Evolutionary conservation across 768 basidiomycete genomes (phyloP), one percentile per base, ranked within the genome.

Genomic region (Cystofilobasidium ferigula): DNA sequence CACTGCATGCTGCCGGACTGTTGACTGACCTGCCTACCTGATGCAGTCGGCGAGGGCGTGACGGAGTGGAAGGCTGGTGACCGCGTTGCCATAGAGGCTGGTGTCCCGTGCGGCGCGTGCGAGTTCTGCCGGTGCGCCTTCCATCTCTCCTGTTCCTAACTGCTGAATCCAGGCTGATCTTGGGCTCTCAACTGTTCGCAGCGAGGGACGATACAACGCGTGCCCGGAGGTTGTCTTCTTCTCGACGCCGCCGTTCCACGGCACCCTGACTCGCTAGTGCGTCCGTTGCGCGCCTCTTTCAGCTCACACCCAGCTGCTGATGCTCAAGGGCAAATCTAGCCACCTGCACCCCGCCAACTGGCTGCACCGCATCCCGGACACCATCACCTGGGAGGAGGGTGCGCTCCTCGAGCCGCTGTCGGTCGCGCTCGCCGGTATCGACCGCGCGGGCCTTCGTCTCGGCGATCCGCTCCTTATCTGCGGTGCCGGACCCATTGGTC

Each of bases 241-340:
- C 71, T 76, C 75, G 22, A 77, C 76, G 1, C 76, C 77, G 3
- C 77, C 77, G n/a, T 77, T 75, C 70, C 77, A 77, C 68, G 78
- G 76, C 32, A 74, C 74, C 35, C 65, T 77, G 20, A 75, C 75
- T 14, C 71, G 76, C 34, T 78, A 67, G 51, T 54, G 51, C 51
- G 51, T 28, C 51, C 18, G 13, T n/a, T n/a, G n/a, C n/a, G n/a
- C n/a, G n/a, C n/a, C n/a, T n/a, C n/a, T n/a, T n/a, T n/a, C n/a
- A n/a, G n/a, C n/a, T n/a, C n/a, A n/a, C n/a, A n/a, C n/a, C n/a
- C n/a, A n/a, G n/a, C n/a, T n/a, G n/a, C n/a, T n/a, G n/a, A n/a
- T n/a, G n/a, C n/a, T n/a, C n/a, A n/a, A n/a, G n/a, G n/a, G n/a
- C n/a, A n/a, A n/a, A n/a, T n/a, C n/a, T n/a, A 34, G 73, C 66